phyloP scores from a whole-genome alignment of 768 basidiomycete genomes.

The Lentinula guzmanii region DNA sequence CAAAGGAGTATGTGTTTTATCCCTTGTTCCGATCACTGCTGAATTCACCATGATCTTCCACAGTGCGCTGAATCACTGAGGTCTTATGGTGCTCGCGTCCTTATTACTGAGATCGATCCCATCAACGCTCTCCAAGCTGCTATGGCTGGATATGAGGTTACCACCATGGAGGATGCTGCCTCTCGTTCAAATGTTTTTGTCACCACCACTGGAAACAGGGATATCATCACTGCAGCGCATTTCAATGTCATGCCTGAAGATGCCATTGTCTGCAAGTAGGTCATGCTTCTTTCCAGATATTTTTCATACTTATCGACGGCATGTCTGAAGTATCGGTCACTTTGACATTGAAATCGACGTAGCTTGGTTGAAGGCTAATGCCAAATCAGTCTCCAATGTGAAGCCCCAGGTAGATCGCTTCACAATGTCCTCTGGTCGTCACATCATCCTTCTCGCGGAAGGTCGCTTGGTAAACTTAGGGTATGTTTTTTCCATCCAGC shows the following conservation, averaged over 20 bases:
- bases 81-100: constrained; percentile 95
- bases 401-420: constrained; percentile 99
- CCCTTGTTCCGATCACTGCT: background rate
- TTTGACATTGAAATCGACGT: constrained; percentile 93
- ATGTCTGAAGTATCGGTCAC: constrained; percentile 62
- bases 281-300: constrained; percentile 9
- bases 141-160: constrained; percentile 99
- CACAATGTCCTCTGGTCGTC: constrained; percentile 88
- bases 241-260: constrained; percentile 95
- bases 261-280: constrained; percentile 96
- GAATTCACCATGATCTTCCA: constrained; percentile 1
- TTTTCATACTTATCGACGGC: background rate
- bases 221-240: constrained; percentile 92
- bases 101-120: constrained; percentile 98
- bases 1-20: constrained; percentile 75
- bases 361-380: constrained; percentile 95
- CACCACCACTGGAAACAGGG: constrained; percentile 97
- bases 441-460: constrained; percentile 96
- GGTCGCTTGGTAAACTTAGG: constrained; percentile 99
- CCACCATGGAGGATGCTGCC: constrained; percentile 97
- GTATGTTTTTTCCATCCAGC: constrained; percentile 32
- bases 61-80: constrained; percentile 96
- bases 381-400: constrained; percentile 77
- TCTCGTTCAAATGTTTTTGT: constrained; percentile 88
- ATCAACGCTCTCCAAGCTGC: constrained; percentile 99